Conservation (phyloP, 2,329 filamentous ascomycete species). For the Xylaria sp. region DNA sequence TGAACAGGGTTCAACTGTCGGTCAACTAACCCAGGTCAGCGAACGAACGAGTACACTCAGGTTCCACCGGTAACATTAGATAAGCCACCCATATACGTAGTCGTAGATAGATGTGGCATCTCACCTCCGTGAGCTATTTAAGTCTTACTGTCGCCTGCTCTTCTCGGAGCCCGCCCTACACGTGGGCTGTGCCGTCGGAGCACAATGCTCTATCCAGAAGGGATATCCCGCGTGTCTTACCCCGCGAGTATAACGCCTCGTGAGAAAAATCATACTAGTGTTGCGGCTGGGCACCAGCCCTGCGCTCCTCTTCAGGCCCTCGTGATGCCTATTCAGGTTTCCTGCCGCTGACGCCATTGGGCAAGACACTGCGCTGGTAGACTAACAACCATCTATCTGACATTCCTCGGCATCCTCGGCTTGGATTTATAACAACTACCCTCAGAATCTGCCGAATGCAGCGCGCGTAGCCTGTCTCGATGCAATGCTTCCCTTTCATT, state of each 20-base stretch:
- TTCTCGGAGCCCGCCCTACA: not conserved
- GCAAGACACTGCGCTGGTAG: not conserved
- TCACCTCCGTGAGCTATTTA: not conserved
- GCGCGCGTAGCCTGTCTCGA: slow-evolving; percentile 4
- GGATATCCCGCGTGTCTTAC: slow-evolving; percentile 9
- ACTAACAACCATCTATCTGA: slow-evolving; percentile 2
- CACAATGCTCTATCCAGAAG: not conserved
- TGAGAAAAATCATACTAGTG: not conserved
- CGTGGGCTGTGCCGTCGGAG: slow-evolving; percentile 15
- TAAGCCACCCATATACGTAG: slow-evolving; percentile 7
- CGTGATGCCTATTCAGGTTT: slow-evolving; percentile 23
- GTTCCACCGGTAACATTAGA: slow-evolving; percentile 1
- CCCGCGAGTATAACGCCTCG: slow-evolving; percentile 8
- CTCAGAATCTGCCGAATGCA: not conserved
- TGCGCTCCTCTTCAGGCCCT: not conserved
- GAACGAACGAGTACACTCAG: not conserved
- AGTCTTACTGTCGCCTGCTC: not conserved
- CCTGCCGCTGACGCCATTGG: slow-evolving; percentile 24
- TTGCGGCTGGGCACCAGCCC: slow-evolving; percentile 17
- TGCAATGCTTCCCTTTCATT: slow-evolving; percentile 8
- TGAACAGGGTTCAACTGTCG: slow-evolving; percentile 16
- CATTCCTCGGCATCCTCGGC: slow-evolving; percentile 5
- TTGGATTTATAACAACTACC: not conserved
- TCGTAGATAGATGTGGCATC: not conserved
- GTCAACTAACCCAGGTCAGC: slow-evolving; percentile 19